Conservation (phyloP, 257 asterid species). For the Jacaranda mimosifolia region DNA sequence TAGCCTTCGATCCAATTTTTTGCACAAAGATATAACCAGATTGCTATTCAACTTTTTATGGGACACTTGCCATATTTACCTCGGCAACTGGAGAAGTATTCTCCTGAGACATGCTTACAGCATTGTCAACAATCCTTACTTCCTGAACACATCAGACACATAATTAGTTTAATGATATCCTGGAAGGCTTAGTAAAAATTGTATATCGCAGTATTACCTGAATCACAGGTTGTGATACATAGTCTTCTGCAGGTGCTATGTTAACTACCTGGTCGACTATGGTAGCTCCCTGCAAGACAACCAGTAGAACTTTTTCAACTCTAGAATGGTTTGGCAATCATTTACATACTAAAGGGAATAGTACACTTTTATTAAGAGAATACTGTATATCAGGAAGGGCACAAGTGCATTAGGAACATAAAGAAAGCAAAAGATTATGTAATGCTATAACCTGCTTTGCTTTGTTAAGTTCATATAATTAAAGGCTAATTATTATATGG, state of each 20-base stretch:
- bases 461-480: background rate
- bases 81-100: constrained; percentile 55
- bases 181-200: background rate
- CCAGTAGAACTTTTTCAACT: constrained; percentile 9
- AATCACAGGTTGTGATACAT: constrained; percentile 56
- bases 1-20: constrained; percentile 7
- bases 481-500: background rate
- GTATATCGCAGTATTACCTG: constrained; percentile 49
- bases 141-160: constrained; percentile 43
- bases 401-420: background rate
- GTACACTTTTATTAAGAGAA: background rate
- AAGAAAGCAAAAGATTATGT: background rate
- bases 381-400: constrained; percentile 8
- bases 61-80: constrained; percentile 48
- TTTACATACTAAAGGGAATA: no score
- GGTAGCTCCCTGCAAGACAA: constrained; percentile 74
- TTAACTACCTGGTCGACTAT: constrained; percentile 81
- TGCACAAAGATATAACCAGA: background rate
- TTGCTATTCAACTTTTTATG: background rate
- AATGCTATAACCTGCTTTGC: background rate
- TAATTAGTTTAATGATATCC: constrained; percentile 28
- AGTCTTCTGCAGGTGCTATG: constrained; percentile 65
- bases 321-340: background rate
- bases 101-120: constrained; percentile 42
- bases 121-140: constrained; percentile 42